A percentile compares a stretch with the other conserved stretches of the same genome.
phyloP scores from a whole-genome alignment of 2,329 filamentous ascomycete species.

The Sporothrix pallida region DNA sequence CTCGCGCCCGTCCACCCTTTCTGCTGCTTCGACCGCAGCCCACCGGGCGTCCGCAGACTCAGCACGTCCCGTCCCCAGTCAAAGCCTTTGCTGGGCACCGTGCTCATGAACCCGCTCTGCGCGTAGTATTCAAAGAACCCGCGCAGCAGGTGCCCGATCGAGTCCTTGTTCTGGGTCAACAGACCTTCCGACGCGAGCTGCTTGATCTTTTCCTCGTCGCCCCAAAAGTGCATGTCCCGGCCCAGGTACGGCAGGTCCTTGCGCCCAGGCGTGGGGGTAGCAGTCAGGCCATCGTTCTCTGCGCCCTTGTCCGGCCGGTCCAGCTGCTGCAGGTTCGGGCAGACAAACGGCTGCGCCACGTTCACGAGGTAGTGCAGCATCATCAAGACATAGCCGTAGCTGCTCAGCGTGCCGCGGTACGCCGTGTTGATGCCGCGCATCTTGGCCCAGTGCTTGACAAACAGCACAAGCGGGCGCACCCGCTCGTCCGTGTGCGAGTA shows the following conservation, averaged over 20 bases:
- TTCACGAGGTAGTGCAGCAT: constrained; percentile 90
- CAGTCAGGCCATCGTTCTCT: too few relatives aligned
- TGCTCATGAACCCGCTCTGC: constrained; percentile 61
- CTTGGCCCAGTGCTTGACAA: constrained; percentile 92
- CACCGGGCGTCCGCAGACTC: constrained; percentile 73
- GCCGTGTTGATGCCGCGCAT: constrained; percentile 82
- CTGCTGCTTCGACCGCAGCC: constrained; percentile 72
- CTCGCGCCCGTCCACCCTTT: constrained; percentile 90
- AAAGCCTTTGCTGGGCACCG: constrained; percentile 64
- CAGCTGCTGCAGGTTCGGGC: constrained; percentile 77
- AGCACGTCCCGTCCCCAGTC: constrained; percentile 82
- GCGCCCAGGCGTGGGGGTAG: constrained; percentile 20
- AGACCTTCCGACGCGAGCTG: constrained; percentile 62
- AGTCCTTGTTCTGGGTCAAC: constrained; percentile 71
- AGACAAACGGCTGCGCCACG: constrained; percentile 77
- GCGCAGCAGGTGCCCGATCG: constrained; percentile 72
- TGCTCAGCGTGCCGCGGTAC: constrained; percentile 84
- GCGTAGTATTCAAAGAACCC: constrained; percentile 92
- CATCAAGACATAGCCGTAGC: constrained; percentile 93
- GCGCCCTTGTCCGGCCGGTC: constrained; percentile 47
- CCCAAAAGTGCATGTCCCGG: constrained; percentile 77
- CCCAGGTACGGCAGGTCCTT: constrained; percentile 62
- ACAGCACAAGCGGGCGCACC: constrained; percentile 78
- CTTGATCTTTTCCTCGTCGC: constrained; percentile 72
- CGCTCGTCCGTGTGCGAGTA: constrained; percentile 81